These are phyloP conservation scores for Candida suzukii DNA, from an alignment of 805 yeast species.

Conservation along the genomic window DNA sequence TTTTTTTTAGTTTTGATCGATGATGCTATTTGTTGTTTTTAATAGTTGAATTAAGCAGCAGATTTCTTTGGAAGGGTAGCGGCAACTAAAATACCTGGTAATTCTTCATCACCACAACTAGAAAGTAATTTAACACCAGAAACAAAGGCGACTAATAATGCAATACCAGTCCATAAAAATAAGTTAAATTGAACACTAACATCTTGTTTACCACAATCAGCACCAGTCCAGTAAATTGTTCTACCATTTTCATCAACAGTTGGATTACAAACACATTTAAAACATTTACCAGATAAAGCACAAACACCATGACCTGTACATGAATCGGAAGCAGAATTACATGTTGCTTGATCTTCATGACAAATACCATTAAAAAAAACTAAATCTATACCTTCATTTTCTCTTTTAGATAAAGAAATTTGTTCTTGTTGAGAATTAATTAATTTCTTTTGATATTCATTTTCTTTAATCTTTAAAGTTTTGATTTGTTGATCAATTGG, in stretches of 20 bases:
- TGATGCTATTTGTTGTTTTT: background rate
- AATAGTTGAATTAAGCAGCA: background rate
- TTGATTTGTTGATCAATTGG: slow-evolving; percentile 21
- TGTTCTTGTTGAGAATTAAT: slow-evolving; percentile 1
- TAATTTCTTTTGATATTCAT: slow-evolving; percentile 1
- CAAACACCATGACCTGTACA: slow-evolving; percentile 54
- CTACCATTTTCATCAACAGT: slow-evolving; percentile 32
- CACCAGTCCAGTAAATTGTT: slow-evolving; percentile 50
- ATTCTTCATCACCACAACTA: slow-evolving; percentile 49
- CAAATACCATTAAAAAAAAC: slow-evolving; percentile 19
- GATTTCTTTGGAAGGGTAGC: slow-evolving; percentile 39
- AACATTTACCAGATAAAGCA: slow-evolving; percentile 33
- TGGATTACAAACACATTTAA: slow-evolving; percentile 46
- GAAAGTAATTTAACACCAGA: slow-evolving; percentile 47
- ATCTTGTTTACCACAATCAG: slow-evolving; percentile 61
- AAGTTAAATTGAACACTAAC: slow-evolving; percentile 60
- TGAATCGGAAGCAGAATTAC: slow-evolving; percentile 37
- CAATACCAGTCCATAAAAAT: slow-evolving; percentile 59
- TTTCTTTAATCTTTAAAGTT: slow-evolving; percentile 10
- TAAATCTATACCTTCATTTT: slow-evolving; percentile 8
- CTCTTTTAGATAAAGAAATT: slow-evolving; percentile 16
- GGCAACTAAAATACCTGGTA: slow-evolving; percentile 64
- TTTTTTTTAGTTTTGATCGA: too few relatives aligned
- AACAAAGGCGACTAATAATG: slow-evolving; percentile 36
- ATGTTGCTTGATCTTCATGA: slow-evolving; percentile 37